Conservation (phyloP, 345 rosid species). For the Aquilaria malaccensis region DNA sequence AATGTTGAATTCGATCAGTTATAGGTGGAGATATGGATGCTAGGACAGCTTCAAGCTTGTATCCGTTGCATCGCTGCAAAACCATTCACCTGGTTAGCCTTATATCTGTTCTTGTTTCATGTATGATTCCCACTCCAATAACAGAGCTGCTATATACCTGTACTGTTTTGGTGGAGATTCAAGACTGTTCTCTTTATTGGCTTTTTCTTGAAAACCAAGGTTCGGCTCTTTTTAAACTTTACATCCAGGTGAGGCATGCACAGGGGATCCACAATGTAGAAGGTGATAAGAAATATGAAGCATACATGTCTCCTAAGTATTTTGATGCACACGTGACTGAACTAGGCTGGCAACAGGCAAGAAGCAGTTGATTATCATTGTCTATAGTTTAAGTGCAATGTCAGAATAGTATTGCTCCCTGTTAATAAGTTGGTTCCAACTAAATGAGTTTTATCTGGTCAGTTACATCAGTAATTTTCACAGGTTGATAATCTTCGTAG, state of each 20-base stretch:
- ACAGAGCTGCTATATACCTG: conserved; percentile 36
- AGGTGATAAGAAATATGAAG: conserved; percentile 85
- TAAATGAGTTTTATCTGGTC: neutral
- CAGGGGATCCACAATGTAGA: conserved; percentile 97
- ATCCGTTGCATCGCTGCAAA: conserved; percentile 94
- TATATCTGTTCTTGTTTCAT: conserved; percentile 19
- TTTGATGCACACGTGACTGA: conserved; percentile 87
- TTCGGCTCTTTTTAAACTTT: conserved; percentile 43
- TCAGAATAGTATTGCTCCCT: neutral
- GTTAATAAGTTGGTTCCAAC: neutral
- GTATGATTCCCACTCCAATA: conserved; percentile 16
- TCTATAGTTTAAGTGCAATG: neutral
- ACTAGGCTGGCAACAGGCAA: conserved; percentile 92
- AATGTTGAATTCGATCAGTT: neutral
- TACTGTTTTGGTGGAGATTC: conserved; percentile 36
- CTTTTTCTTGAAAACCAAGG: conserved; percentile 38
- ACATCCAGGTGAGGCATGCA: conserved; percentile 95
- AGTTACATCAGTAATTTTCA: neutral
- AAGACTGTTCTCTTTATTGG: conserved; percentile 44
- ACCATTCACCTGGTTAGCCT: conserved; percentile 79
- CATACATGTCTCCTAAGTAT: conserved; percentile 77
- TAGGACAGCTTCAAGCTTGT: conserved; percentile 57
- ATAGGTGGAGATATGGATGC: conserved; percentile 69
- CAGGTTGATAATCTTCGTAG: conserved; percentile 85
- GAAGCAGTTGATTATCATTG: conserved; percentile 2